phyloP scores from a whole-genome alignment of 805 yeast species.

The Sugiyamaella lignohabitans region DNA sequence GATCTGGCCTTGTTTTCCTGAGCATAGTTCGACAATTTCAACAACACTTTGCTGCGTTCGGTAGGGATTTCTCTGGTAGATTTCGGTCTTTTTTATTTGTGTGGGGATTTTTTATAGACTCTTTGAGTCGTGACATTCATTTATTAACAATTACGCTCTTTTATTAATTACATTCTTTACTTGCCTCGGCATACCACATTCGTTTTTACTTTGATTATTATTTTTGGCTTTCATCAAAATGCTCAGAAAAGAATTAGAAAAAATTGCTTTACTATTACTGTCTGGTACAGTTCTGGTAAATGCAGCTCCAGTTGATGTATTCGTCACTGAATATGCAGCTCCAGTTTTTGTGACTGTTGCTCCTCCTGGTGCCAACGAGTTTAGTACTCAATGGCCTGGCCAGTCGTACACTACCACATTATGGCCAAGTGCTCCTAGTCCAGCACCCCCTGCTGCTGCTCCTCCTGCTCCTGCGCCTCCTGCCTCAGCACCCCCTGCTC shows the following conservation, averaged over 20 bases:
- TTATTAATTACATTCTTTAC: no score
- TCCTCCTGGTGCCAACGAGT: slow-evolving; percentile 9
- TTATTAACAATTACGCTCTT: neutral
- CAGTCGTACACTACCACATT: slow-evolving; percentile 14
- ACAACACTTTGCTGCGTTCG: no score
- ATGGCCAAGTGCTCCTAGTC: slow-evolving; percentile 19
- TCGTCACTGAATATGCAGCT: slow-evolving; percentile 17
- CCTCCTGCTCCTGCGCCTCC: slow-evolving; percentile 17
- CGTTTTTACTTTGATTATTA: neutral
- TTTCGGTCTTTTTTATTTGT: neutral
- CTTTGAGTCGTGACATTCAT: neutral
- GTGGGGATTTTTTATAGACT: no score
- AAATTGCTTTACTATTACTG: neutral
- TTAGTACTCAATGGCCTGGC: slow-evolving; percentile 1
- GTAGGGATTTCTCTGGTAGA: neutral
- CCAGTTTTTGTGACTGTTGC: slow-evolving; percentile 22
- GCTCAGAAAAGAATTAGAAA: neutral
- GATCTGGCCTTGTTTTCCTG: no score
- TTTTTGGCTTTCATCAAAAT: neutral
- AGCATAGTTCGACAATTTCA: no score
- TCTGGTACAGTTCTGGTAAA: neutral
- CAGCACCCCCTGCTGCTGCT: slow-evolving; percentile 15
- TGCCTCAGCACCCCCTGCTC: slow-evolving; percentile 1
- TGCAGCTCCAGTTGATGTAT: slow-evolving; percentile 16
- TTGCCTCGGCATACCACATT: neutral